Conservation (phyloP, 1,284 basidiomycete genomes). For the Austroboletus rostrupii region DNA sequence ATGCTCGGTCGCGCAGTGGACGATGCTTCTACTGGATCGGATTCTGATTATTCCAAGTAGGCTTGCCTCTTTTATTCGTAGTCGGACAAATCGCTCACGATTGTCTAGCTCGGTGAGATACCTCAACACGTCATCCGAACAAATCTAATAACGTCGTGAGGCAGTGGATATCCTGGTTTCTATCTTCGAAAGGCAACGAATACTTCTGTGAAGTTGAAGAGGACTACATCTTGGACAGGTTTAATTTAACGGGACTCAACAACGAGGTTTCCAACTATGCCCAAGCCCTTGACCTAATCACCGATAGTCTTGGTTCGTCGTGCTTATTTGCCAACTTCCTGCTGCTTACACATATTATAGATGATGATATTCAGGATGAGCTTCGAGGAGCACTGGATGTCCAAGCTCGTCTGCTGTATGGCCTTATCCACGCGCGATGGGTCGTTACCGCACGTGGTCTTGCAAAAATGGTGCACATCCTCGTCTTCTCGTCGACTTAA, state of each 20-base stretch:
- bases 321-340: neutral
- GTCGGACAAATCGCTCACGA: constrained; percentile 12
- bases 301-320: constrained; percentile 81
- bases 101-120: constrained; percentile 41
- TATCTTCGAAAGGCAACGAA: constrained; percentile 94
- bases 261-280: constrained; percentile 94
- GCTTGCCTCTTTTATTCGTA: constrained; percentile 22
- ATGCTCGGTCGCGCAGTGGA: constrained; percentile 60
- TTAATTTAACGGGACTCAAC: constrained; percentile 97
- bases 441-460: constrained; percentile 92
- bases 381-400: constrained; percentile 81
- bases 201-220: constrained; percentile 99
- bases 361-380: constrained; percentile 79
- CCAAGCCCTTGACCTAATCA: constrained; percentile 93
- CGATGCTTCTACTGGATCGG: constrained; percentile 81
- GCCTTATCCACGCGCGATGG: constrained; percentile 95
- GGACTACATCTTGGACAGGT: constrained; percentile 97
- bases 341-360: constrained; percentile 33
- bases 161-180: constrained; percentile 97
- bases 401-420: constrained; percentile 87
- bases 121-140: constrained; percentile 3
- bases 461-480: constrained; percentile 82
- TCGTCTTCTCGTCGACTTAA: neutral
- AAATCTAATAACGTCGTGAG: constrained; percentile 14
- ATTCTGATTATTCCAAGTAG: constrained; percentile 86